Percentiles rank a stretch among this genome's conserved stretches.
phyloP scores from a whole-genome alignment of 2,329 filamentous ascomycete genomes.

The Cadophora sp. region DNA sequence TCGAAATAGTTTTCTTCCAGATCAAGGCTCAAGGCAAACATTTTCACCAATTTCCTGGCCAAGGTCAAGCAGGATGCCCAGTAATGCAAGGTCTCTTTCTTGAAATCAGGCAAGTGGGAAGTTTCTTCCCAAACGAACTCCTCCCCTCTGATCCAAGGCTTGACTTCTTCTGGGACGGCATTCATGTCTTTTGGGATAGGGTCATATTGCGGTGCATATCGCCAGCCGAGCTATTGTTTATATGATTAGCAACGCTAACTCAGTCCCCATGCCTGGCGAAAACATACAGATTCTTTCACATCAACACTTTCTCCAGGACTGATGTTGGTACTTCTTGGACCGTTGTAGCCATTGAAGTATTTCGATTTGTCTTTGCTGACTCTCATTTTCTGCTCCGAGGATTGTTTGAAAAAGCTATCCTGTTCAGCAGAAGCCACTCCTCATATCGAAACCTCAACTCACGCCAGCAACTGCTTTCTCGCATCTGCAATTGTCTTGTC shows the following conservation, averaged over 20 bases:
- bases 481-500: slow-evolving; percentile 44
- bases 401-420: slow-evolving; percentile 56
- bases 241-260: slow-evolving; percentile 45
- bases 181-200: slow-evolving; percentile 51
- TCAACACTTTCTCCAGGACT: slow-evolving; percentile 59
- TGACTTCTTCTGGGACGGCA: slow-evolving; percentile 53
- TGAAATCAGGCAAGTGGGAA: slow-evolving; percentile 55
- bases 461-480: slow-evolving; percentile 42
- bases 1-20: slow-evolving; percentile 63
- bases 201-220: slow-evolving; percentile 60
- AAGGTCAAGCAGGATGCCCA: slow-evolving; percentile 57
- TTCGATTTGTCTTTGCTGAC: slow-evolving; percentile 46
- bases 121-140: slow-evolving; percentile 61
- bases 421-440: slow-evolving; percentile 15
- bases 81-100: slow-evolving; percentile 54
- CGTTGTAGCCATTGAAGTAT: slow-evolving; percentile 56
- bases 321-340: slow-evolving; percentile 51
- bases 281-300: slow-evolving; percentile 52
- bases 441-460: slow-evolving; percentile 15
- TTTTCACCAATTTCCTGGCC: slow-evolving; percentile 56
- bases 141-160: slow-evolving; percentile 52
- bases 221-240: slow-evolving; percentile 48
- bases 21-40: slow-evolving; percentile 61
- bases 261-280: neutral
- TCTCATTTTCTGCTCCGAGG: slow-evolving; percentile 51